A percentile compares a stretch with the other conserved stretches of the same genome.
phyloP scores from a whole-genome alignment of 768 basidiomycete species.

The Gautieria morchelliformis region DNA sequence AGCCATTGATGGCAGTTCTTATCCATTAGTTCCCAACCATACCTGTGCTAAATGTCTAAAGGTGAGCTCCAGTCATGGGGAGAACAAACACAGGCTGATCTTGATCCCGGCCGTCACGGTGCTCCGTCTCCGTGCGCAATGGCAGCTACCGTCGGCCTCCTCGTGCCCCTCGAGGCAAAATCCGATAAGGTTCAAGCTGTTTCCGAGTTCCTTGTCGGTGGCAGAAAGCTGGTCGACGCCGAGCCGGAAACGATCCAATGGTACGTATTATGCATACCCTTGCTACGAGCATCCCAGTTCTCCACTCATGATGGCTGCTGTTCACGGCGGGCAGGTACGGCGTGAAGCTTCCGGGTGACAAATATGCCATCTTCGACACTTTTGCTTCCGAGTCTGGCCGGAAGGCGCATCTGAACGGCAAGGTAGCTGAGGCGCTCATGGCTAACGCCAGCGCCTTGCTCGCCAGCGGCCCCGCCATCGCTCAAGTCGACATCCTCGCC shows the following conservation, averaged over 20 bases:
- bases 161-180: conserved; percentile 23
- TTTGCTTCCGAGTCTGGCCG: conserved; percentile 27
- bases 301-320: background rate
- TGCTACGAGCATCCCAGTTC: background rate
- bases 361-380: conserved; percentile 29
- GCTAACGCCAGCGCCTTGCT: conserved; percentile 24
- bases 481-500: conserved; percentile 21
- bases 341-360: conserved; percentile 19
- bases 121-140: background rate
- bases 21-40: too few relatives aligned
- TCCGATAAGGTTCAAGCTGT: conserved; percentile 16
- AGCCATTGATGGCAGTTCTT: too few relatives aligned
- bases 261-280: conserved; percentile 11
- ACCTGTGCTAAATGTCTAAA: too few relatives aligned
- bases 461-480: conserved; percentile 20
- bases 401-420: conserved; percentile 25
- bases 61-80: too few relatives aligned
- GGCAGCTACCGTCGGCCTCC: conserved; percentile 18
- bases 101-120: too few relatives aligned
- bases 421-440: conserved; percentile 26
- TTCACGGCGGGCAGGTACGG: conserved; percentile 11
- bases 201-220: conserved; percentile 22
- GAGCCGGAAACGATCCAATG: conserved; percentile 31
- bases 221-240: conserved; percentile 19
- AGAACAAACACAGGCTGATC: too few relatives aligned